These are phyloP conservation scores for Fomitopsis pulvina DNA, from an alignment of 768 basidiomycete genomes.

Conservation along the genomic window DNA sequence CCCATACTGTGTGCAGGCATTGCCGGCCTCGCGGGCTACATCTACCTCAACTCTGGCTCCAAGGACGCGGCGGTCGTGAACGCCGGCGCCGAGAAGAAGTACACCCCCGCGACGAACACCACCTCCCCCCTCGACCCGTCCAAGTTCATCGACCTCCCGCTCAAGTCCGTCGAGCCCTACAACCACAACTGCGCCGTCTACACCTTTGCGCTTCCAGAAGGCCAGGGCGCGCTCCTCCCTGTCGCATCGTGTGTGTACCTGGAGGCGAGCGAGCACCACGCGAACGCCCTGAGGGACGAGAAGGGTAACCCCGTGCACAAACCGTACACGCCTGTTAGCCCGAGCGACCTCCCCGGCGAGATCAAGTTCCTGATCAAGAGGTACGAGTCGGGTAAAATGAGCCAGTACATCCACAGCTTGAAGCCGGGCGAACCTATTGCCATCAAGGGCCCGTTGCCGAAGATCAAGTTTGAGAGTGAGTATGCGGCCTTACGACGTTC, in stretches of 20 bases:
- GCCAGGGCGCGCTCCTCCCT: constrained; percentile 71
- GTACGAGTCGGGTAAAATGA: constrained; percentile 76
- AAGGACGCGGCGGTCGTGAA: constrained; percentile 14
- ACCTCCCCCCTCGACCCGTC: constrained; percentile 72
- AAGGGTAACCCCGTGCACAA: constrained; percentile 87
- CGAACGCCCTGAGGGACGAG: constrained; percentile 54
- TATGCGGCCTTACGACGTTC: not conserved
- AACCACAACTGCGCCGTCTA: constrained; percentile 93
- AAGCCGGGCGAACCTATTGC: constrained; percentile 77
- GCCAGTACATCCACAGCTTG: constrained; percentile 74
- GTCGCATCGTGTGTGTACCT: constrained; percentile 76
- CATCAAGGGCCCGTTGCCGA: constrained; percentile 88
- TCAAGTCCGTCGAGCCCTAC: constrained; percentile 77
- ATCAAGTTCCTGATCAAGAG: constrained; percentile 81
- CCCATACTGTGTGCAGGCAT: constrained; percentile 29
- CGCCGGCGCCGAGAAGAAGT: constrained; percentile 16
- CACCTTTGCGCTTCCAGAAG: constrained; percentile 73
- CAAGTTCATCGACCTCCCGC: constrained; percentile 72
- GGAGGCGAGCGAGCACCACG: constrained; percentile 52
- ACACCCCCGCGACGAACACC: constrained; percentile 31
- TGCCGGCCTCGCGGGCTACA: constrained; percentile 33
- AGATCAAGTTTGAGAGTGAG: constrained; percentile 80
- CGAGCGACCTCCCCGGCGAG: constrained; percentile 67
- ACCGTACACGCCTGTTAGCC: constrained; percentile 91
- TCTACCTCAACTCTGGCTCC: constrained; percentile 40